Conservation (phyloP, 2,329 filamentous ascomycete species). For the Clarireedia paspali region DNA sequence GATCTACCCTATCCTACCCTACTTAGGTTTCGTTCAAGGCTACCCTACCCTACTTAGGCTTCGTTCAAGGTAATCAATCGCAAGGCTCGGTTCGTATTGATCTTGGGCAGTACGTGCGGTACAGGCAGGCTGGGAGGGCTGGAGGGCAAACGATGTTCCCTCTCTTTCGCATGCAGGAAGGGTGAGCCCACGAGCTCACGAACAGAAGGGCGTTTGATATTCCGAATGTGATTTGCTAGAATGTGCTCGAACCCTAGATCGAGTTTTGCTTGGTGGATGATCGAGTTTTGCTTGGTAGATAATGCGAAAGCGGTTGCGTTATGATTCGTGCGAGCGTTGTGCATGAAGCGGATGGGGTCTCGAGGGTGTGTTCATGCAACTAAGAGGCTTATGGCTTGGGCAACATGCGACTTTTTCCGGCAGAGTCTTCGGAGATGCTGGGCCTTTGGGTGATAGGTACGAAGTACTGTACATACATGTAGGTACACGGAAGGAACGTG, state of each 20-base stretch:
- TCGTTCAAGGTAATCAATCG: no score
- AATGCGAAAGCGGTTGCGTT: background rate
- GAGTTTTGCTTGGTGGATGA: no score
- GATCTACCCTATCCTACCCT: no score
- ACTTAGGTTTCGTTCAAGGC: no score
- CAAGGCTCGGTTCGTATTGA: no score
- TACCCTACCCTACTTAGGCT: no score
- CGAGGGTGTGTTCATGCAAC: background rate
- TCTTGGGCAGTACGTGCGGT: no score
- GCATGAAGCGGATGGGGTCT: background rate
- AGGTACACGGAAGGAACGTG: background rate
- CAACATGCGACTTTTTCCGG: background rate
- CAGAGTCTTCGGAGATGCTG: background rate
- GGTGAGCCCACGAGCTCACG: background rate
- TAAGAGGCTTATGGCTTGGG: background rate
- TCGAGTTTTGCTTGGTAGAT: background rate
- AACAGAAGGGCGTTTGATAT: background rate
- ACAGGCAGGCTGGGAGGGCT: no score
- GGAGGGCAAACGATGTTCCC: no score
- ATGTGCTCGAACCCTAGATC: background rate
- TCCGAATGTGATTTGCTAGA: background rate
- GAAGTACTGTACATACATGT: background rate
- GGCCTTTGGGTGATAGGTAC: background rate
- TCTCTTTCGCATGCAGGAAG: background rate
- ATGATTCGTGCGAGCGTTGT: background rate